Percentiles rank a stretch among this genome's conserved stretches.
phyloP scores from a whole-genome alignment of 148 eudicot species.

The Persicaria tinctoria region DNA sequence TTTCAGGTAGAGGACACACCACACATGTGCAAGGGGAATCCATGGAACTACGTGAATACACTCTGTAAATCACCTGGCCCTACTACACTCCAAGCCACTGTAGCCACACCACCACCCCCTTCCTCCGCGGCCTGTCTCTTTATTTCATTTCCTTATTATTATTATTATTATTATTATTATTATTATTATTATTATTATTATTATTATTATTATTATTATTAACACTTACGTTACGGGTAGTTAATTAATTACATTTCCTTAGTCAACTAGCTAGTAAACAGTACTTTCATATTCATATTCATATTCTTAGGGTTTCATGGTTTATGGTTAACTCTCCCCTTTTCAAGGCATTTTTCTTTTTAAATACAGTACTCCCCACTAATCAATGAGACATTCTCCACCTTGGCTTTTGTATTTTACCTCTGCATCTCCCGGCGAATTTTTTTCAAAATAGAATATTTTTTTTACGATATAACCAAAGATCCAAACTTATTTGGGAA shows the following conservation, averaged over 20 bases:
- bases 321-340: not conserved
- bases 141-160: not conserved
- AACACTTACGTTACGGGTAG: not conserved
- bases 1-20: not conserved
- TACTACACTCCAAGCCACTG: not conserved
- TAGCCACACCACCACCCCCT: not conserved
- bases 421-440: not conserved
- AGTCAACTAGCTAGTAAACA: not conserved
- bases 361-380: not conserved
- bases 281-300: not conserved
- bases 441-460: no score
- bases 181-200: no score
- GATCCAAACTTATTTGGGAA: no score
- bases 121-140: conserved; percentile 8
- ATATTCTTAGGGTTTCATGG: not conserved
- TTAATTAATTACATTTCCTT: not conserved
- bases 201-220: not conserved
- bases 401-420: not conserved
- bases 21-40: not conserved
- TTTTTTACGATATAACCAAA: no score
- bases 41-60: conserved; percentile 6
- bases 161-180: no score
- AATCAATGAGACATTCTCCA: conserved; percentile 6
- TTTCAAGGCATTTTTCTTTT: not conserved
- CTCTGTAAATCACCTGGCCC: conserved; percentile 12